Evolutionary conservation across 2,329 filamentous ascomycete genomes (phyloP).

Genomic region (Penicillium sclerotigenum): DNA sequence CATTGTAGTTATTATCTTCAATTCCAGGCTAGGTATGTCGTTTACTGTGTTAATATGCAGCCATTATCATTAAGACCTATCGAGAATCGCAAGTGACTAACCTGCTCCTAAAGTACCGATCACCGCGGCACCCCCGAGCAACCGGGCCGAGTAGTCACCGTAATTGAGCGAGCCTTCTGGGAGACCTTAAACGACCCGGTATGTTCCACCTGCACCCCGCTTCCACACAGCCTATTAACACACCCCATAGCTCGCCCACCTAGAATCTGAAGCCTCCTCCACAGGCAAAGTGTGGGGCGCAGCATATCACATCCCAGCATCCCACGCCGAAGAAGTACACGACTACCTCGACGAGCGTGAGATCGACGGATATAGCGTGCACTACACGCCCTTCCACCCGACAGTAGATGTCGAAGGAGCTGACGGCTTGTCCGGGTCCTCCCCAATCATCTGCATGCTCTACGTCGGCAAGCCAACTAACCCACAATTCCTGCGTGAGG

Average conservation of each 20-base stretch:
- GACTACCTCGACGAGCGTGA: conserved; percentile 93
- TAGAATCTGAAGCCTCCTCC: conserved; percentile 30
- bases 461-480: conserved; percentile 96
- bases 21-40: conserved; percentile 32
- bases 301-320: conserved; percentile 76
- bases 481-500: conserved; percentile 70
- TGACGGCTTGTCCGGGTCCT: not conserved
- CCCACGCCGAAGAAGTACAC: conserved; percentile 74
- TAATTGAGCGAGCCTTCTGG: conserved; percentile 85
- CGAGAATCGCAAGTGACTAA: not conserved
- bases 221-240: not conserved
- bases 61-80: not conserved
- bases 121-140: conserved; percentile 86
- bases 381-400: conserved; percentile 75
- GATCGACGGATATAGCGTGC: conserved; percentile 95
- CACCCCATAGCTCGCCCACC: conserved; percentile 30
- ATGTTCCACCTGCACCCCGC: conserved; percentile 14
- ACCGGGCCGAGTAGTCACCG: conserved; percentile 87
- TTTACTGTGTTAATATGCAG: not conserved
- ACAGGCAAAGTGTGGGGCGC: conserved; percentile 75
- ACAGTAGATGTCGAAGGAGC: not conserved
- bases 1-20: not conserved
- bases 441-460: conserved; percentile 61
- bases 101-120: conserved; percentile 65
- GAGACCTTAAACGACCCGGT: conserved; percentile 67